Evolutionary conservation across 352 stramenopile genomes (phyloP), one percentile per base, ranked within the genome.

Genomic region (Globisporangium middletonii): DNA sequence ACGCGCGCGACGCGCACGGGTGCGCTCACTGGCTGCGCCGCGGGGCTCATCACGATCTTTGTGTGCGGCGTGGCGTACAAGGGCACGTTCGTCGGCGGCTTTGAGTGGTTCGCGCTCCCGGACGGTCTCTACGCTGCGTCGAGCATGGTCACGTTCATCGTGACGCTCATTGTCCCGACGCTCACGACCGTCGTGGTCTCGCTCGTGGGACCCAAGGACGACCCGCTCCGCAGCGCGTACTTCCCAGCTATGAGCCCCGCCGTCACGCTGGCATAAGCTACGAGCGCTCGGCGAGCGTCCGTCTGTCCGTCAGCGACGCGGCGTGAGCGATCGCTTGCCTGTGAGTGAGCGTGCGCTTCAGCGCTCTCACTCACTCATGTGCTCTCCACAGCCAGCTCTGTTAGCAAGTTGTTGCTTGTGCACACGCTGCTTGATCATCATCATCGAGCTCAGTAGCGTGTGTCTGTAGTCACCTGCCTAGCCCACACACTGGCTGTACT

Each of bases 141-240:
- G 71, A 89, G 76, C 53, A 90, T 92, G 79, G 71, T 90, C 60
- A 89, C 81, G 9, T 92, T 92, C 70, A 79, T 92, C 57, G 59
- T 86, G 28, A 74, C 76, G 18, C 66, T 90, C 9, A 60, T 90
- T 48, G 60, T 92, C n/a, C 83, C 83, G 26, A 71, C 72, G 0
- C 50, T 73, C 23, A 71, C 75, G 47, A 90, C 83, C 3, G 53
- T 90, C 26, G 64, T 28, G 19, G 71, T 89, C 33, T 90, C 82
- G 43, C 67, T 92, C 50, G 53, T 69, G 55, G 57, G 79, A 30
- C 59, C 72, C 15, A 55, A 42, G 19, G 60, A 58, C 15, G 68
- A 59, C 1, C 53, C 64, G 16, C 45, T 43, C 41, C 54, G 43
- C 64, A 73, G 30, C 49, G 55, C 68, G 55, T 75, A 75, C 61